Conservation (phyloP, 2,329 filamentous ascomycete genomes). For the Parafenestella ontariensis region DNA sequence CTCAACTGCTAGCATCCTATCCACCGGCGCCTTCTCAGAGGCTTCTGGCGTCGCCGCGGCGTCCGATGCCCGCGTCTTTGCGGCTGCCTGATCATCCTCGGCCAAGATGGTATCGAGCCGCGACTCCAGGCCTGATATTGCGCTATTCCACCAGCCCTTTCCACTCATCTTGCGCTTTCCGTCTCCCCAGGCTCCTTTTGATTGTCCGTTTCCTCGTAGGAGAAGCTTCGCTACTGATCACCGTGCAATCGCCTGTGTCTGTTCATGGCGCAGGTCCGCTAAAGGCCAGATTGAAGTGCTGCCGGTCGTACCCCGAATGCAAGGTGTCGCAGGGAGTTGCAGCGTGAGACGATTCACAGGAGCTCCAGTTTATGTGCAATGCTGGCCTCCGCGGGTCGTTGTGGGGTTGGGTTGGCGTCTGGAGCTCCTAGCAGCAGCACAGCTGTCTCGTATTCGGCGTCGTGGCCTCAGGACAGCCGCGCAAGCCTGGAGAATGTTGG, state of each 20-base stretch:
- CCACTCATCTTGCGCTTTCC: constrained; percentile 34
- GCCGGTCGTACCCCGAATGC: constrained; percentile 30
- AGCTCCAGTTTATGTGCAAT: background rate
- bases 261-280: constrained; percentile 40
- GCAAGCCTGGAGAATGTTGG: constrained; percentile 20
- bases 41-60: constrained; percentile 43
- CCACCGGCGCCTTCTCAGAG: constrained; percentile 33
- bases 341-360: constrained; percentile 13
- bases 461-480: constrained; percentile 24
- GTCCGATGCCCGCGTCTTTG: constrained; percentile 51
- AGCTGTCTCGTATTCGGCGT: constrained; percentile 11
- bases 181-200: background rate
- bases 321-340: constrained; percentile 31
- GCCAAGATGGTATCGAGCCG: constrained; percentile 89
- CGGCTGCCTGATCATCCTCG: constrained; percentile 70
- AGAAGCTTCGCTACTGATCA: constrained; percentile 34
- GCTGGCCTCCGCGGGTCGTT: background rate
- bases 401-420: background rate
- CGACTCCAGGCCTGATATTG: constrained; percentile 92
- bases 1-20: constrained; percentile 42
- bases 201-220: constrained; percentile 2
- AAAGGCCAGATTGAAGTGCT: constrained; percentile 36
- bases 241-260: constrained; percentile 34
- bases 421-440: background rate
- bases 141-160: constrained; percentile 64